A percentile compares a stretch with the other conserved stretches of the same genome.
These are phyloP conservation scores for Cladorrhinum samala DNA, from an alignment of 495 filamentous ascomycete species.

Conservation along the genomic window DNA sequence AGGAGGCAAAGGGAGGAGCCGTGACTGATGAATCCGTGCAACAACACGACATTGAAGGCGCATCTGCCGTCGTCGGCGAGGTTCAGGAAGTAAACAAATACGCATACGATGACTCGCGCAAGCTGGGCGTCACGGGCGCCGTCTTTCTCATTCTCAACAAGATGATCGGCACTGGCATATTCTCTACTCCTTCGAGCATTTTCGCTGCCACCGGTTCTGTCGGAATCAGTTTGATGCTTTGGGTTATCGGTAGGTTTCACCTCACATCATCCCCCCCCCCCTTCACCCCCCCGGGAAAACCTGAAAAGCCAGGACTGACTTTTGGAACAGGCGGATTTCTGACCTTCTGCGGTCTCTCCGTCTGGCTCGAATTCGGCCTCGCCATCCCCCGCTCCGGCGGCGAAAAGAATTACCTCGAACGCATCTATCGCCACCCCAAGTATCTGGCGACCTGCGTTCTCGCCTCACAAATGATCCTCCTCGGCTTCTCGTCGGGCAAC, in stretches of 20 bases:
- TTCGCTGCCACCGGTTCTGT: slow-evolving; percentile 44
- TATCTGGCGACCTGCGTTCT: slow-evolving; percentile 58
- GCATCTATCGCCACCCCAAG: slow-evolving; percentile 52
- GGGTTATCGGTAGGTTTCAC: slow-evolving; percentile 25
- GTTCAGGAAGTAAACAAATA: slow-evolving; percentile 34
- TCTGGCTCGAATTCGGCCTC: slow-evolving; percentile 42
- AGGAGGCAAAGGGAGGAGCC: slow-evolving; percentile 5
- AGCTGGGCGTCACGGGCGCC: slow-evolving; percentile 46
- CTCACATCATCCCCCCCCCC: not conserved
- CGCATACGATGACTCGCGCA: slow-evolving; percentile 41
- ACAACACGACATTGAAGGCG: slow-evolving; percentile 5
- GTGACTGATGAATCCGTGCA: slow-evolving; percentile 1
- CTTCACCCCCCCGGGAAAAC: not conserved
- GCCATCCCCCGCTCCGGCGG: slow-evolving; percentile 48
- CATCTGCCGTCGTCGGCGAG: slow-evolving; percentile 15
- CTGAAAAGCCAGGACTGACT: not conserved
- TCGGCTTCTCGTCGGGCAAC: slow-evolving; percentile 52
- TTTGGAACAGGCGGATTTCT: slow-evolving; percentile 23
- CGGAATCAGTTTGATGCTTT: slow-evolving; percentile 31
- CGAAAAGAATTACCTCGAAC: slow-evolving; percentile 60
- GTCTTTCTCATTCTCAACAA: slow-evolving; percentile 51
- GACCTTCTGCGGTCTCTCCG: slow-evolving; percentile 23
- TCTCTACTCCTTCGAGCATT: slow-evolving; percentile 46
- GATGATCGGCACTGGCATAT: slow-evolving; percentile 53
- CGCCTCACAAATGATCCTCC: slow-evolving; percentile 50